Base-by-base conservation (phyloP, 805 yeast species). In the Myxozyma neotropica region DNA sequence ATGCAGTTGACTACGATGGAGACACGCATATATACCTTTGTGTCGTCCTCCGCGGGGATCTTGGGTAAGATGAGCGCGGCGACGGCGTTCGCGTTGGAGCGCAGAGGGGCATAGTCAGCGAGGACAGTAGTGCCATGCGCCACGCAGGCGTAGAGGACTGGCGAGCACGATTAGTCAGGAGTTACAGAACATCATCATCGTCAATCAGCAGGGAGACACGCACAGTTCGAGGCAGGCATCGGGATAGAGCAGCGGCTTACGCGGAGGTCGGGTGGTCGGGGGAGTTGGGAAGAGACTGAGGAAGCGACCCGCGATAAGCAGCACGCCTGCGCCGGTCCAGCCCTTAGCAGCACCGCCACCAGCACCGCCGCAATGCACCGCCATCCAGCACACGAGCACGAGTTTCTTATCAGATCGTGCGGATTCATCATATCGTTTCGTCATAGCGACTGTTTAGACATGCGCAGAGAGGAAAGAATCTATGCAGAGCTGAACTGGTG, bases 61-160 rank as follows among this genome's bases (percentile, higher is more conserved):
- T 68, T 60, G 10, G 64, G 60, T 26, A 64, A 54, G 31, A 64
- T 63, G 24, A 61, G 44, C n/a, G 66, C 53, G 19, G 65, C 68
- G 44, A 64, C 59, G 29, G 67, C 63, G 15, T 81, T 78, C 4
- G 82, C 82, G 64, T 79, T 81, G 19, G 82, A 78, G 79, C 79
- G 78, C 15, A 80, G 75, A 64, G 80, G 81, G 1, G 81, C 81
- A 67, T 78, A 78, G 23, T 82, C 82, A 5, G 79, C 81, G 56
- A 79, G 72, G 3, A 81, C 78, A 15, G 81, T 78, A 23, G 81
- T 79, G 10, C 68, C 68, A 42, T 64, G 67, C 35, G 68, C 68
- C 29, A 64, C 68, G 46, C 66, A 64, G 48, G 64, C 62, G 53
- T 64, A 64, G 53, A 64, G 58, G 29, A 64, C 65, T 61, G 21